Evolutionary conservation across 176 grass and related monocot genomes (phyloP), one percentile per base, ranked within the genome.

Genomic region (Puccinellia tenuiflora): DNA sequence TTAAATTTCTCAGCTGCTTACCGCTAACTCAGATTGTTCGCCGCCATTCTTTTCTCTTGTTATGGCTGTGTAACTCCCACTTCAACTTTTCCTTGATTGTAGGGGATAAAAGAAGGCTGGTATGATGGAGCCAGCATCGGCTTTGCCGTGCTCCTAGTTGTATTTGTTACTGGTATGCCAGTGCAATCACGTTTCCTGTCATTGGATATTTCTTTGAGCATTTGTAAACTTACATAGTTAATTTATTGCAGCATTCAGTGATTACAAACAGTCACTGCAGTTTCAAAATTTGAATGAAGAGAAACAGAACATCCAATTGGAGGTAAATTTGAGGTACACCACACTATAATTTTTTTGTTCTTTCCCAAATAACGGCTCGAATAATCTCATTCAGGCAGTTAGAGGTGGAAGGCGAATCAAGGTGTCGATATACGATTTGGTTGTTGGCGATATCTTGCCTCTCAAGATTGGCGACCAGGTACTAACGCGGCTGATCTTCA

Each of bases 381-480:
- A 84, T 83, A 30, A 50, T 89, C 46, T 62, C 45, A 28, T 89
- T 76, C 85, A 98, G 96, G 96, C 95, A 57, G 74, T 92, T 67
- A 85, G 96, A 88, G 85, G 85, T 81, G 91, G 93, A 62, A 93
- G 93, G 80, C 90, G 96, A 88, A 87, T 98, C 24, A 50, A 24
- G 66, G 79, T 90, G 22, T 98, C 96, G 14, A 95, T 98, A 85
- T 98, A 90, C 72, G 96, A 98, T 85, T 85, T 98, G 37, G 89
- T 93, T 45, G 93, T 93, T 59, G 96, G 96, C 21, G 96, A 98
- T 85, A 77, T 90, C 50, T 68, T 98, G 17, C 96, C 96, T 17
- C 91, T 98, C 38, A 98, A 98, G 42, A 98, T 98, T 84, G 96
- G 96, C 81, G 96, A 98, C 79, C 96, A 98, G 92, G 96, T 98